phyloP scores from a whole-genome alignment of 2,329 filamentous ascomycete species.

The Aspergillus transmontanensis region DNA sequence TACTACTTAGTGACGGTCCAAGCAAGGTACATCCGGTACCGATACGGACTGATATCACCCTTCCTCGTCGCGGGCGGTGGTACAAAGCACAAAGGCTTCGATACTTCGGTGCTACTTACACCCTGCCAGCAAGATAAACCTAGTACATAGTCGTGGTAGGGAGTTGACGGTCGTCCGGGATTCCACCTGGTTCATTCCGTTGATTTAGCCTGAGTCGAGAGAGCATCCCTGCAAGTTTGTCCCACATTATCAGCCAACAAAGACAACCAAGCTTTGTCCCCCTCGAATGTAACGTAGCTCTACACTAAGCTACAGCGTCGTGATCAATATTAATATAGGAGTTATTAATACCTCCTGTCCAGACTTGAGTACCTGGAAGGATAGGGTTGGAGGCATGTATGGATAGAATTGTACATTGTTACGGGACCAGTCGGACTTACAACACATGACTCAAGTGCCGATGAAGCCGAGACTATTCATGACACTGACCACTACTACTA shows the following conservation, averaged over 20 bases:
- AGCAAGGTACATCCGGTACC: slow-evolving; percentile 10
- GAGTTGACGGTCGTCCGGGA: background rate
- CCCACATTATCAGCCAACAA: slow-evolving; percentile 1
- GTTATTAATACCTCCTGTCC: background rate
- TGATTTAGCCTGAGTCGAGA: background rate
- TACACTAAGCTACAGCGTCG: background rate
- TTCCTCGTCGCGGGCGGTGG: background rate
- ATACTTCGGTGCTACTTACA: background rate
- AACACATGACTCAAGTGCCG: slow-evolving; percentile 2
- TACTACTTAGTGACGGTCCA: background rate
- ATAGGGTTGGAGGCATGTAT: background rate
- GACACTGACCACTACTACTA: background rate
- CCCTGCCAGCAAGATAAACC: background rate
- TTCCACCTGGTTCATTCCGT: background rate
- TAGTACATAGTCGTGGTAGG: background rate
- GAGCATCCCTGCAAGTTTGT: slow-evolving; percentile 6
- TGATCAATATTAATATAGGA: slow-evolving; percentile 1
- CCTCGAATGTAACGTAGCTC: slow-evolving; percentile 6
- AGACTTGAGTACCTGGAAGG: background rate
- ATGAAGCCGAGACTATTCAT: background rate
- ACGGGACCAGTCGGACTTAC: background rate
- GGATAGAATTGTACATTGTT: background rate
- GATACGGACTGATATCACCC: slow-evolving; percentile 4
- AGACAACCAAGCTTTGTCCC: slow-evolving; percentile 12
- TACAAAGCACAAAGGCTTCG: background rate